Base-by-base conservation (phyloP, 2,329 filamentous ascomycete genomes). In the Xylaria sp. region DNA sequence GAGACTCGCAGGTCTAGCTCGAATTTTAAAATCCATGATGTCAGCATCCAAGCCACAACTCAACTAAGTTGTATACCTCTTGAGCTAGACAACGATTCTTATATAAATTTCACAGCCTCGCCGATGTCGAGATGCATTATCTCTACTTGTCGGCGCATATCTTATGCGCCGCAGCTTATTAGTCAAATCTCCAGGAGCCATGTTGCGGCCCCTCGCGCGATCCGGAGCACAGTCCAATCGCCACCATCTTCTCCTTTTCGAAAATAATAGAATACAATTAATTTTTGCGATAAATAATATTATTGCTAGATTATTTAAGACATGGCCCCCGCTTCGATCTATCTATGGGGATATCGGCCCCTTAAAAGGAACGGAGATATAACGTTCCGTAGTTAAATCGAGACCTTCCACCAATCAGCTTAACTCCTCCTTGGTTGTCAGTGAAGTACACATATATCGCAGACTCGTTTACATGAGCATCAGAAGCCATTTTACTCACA, bases 11-110 rank as follows among this genome's bases (percentile, higher is more conserved):
- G 5, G 40, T 32, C 57, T 62, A 61, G 63, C 44, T 42, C 44
- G 59, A 66, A 48, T 61, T 61, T 42, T 51, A 69, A 62, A 59
- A 44, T 71, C 66, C 63, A 71, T 71, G 69, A 71, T 71, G 69
- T 71, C 69, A 71, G 62, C 50, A 29, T 59, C 37, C 63, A 40
- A 60, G 62, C 62, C 62, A 63, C 62, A 63, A 35, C 54, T 40
- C 12, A 59, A n/a, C 21, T n/a, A 54, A n/a, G 25, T 27, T 32
- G 13, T 40, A 32, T 8, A 40, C 9, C 42, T 21, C 5, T 44
- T 44, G n/a, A n/a, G 40, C 40, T n/a, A 18, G 40, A 59, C 37
- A 60, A 23, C 13, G 48, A 54, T 29, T 10, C 9, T 18, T n/a
- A 6, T 18, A 44, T 18, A 16, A 44, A 35, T 12, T 10, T 37